Evolutionary conservation across 2,329 filamentous ascomycete species (phyloP).

Genomic region (Aspergillus sojae): DNA sequence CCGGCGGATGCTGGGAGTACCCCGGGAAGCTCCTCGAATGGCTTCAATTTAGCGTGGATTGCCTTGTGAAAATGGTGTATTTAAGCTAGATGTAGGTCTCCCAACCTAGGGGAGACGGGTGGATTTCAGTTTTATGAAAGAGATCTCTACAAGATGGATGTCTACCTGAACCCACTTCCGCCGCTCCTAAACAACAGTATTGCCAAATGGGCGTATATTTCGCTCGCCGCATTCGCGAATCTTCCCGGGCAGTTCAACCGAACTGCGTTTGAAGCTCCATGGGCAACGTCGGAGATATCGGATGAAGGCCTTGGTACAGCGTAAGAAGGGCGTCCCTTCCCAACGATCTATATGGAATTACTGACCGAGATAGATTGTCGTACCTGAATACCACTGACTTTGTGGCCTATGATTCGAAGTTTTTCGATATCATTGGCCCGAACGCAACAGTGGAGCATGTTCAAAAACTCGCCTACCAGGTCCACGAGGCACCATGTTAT

Average conservation of each 20-base stretch:
- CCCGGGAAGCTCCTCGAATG: neutral
- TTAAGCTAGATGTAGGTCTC: neutral
- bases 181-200: constrained; percentile 5
- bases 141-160: neutral
- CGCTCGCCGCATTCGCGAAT: constrained; percentile 9
- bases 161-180: constrained; percentile 11
- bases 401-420: constrained; percentile 16
- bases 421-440: constrained; percentile 16
- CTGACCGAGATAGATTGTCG: neutral
- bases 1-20: neutral
- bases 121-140: neutral
- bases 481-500: constrained; percentile 14
- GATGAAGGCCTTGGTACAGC: constrained; percentile 2
- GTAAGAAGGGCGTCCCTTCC: neutral
- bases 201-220: constrained; percentile 17
- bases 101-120: fast-evolving
- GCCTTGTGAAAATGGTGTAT: neutral
- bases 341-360: neutral
- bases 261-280: constrained; percentile 11
- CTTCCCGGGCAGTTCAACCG: constrained; percentile 16
- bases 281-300: constrained; percentile 6
- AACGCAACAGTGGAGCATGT: constrained; percentile 14
- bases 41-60: neutral
- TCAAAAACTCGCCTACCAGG: constrained; percentile 13
- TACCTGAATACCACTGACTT: constrained; percentile 15